These are phyloP conservation scores for Xanthoceras sorbifolium DNA, from an alignment of 345 rosid species.

Conservation along the genomic window DNA sequence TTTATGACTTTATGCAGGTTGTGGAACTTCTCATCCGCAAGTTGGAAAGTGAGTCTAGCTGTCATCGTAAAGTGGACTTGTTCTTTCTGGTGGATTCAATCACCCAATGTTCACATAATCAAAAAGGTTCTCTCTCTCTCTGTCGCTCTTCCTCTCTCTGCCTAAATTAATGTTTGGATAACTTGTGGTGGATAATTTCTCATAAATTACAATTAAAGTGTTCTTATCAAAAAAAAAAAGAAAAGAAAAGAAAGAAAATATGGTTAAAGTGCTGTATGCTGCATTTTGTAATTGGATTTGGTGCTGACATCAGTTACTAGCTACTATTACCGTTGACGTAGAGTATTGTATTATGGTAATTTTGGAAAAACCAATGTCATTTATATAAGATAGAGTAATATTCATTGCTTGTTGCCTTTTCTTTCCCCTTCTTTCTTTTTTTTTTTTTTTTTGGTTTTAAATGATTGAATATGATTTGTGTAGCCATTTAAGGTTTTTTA, in stretches of 20 bases:
- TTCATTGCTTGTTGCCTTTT: background rate
- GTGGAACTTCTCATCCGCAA: conserved; percentile 87
- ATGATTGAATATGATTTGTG: background rate
- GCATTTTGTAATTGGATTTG: background rate
- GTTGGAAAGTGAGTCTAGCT: conserved; percentile 84
- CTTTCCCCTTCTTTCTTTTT: background rate
- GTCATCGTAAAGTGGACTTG: conserved; percentile 80
- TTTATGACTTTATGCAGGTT: conserved; percentile 52
- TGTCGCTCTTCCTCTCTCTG: background rate
- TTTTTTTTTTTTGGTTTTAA: too few species aligned
- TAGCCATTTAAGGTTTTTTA: background rate
- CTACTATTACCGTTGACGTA: background rate
- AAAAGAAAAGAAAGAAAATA: too few species aligned
- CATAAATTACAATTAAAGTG: too few species aligned
- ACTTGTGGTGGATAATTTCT: too few species aligned
- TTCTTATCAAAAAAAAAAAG: background rate
- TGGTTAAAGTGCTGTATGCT: background rate
- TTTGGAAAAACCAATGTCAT: background rate
- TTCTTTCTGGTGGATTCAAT: conserved; percentile 97
- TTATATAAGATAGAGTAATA: background rate
- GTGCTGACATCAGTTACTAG: background rate
- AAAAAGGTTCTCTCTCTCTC: conserved; percentile 61
- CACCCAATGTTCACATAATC: conserved; percentile 88
- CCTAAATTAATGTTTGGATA: background rate
- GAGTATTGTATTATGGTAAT: background rate